These are phyloP conservation scores for Colletotrichum costaricense DNA, from an alignment of 2,329 filamentous ascomycete species.

Conservation along the genomic window DNA sequence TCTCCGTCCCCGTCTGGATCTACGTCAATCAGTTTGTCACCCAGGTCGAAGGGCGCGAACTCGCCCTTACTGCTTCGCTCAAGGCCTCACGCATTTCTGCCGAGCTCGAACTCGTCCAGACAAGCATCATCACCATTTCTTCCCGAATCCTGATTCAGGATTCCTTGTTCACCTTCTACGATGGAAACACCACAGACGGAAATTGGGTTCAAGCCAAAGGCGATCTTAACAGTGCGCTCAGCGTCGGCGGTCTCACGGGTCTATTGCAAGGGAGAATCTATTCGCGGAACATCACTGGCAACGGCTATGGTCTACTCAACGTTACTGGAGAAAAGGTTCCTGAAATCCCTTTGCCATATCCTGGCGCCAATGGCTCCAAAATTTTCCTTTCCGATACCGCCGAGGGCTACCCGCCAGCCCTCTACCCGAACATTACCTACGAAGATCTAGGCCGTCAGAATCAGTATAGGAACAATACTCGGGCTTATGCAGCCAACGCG, in stretches of 20 bases:
- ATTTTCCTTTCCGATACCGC: conserved; percentile 71
- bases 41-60: conserved; percentile 66
- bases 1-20: conserved; percentile 81
- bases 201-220: conserved; percentile 71
- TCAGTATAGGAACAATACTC: conserved; percentile 51
- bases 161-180: conserved; percentile 63
- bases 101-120: conserved; percentile 82
- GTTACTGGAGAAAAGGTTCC: conserved; percentile 65
- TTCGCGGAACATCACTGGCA: conserved; percentile 73
- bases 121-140: conserved; percentile 77
- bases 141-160: conserved; percentile 72
- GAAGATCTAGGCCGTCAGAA: conserved; percentile 55
- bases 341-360: conserved; percentile 72
- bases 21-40: conserved; percentile 67
- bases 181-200: conserved; percentile 62
- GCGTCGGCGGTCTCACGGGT: conserved; percentile 64
- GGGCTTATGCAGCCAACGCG: conserved; percentile 57
- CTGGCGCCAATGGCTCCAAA: conserved; percentile 64
- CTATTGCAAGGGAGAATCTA: conserved; percentile 81
- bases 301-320: conserved; percentile 69
- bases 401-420: conserved; percentile 75
- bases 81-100: conserved; percentile 86
- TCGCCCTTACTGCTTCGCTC: conserved; percentile 84
- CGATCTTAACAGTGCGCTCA: conserved; percentile 80
- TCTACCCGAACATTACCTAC: conserved; percentile 87